These are phyloP conservation scores for Fusarium zealandicum DNA, from an alignment of 2,329 filamentous ascomycete species.

Conservation along the genomic window DNA sequence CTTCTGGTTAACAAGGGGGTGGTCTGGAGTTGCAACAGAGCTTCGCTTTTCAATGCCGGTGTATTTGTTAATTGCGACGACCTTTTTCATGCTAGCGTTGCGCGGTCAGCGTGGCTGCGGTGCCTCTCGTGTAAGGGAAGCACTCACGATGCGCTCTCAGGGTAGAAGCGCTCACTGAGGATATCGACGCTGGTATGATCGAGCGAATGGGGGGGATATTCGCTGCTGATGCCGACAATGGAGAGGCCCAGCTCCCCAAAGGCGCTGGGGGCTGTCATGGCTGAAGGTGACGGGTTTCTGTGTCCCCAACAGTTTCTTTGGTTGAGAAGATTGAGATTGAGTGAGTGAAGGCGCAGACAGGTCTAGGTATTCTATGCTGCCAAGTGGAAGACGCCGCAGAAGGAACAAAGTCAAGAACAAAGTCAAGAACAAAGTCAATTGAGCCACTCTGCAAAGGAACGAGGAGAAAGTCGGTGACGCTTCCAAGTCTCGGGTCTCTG, in stretches of 20 bases:
- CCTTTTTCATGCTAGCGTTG: constrained; percentile 63
- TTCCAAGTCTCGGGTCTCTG: constrained; percentile 10
- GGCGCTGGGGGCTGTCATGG: constrained; percentile 52
- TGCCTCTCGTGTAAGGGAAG: neutral
- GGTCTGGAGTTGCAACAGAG: constrained; percentile 66
- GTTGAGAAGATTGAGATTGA: constrained; percentile 12
- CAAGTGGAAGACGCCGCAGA: neutral
- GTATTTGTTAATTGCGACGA: constrained; percentile 68
- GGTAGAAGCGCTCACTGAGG: constrained; percentile 64
- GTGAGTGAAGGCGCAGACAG: neutral
- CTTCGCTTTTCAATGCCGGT: constrained; percentile 71
- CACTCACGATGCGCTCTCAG: constrained; percentile 65
- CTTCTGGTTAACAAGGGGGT: constrained; percentile 66
- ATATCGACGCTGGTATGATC: constrained; percentile 58
- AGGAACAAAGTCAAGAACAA: constrained; percentile 9
- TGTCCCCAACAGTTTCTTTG: constrained; percentile 29
- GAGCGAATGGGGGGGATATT: constrained; percentile 67
- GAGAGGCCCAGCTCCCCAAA: constrained; percentile 65
- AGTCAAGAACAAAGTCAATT: constrained; percentile 16
- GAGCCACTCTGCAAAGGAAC: neutral
- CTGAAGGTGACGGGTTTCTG: constrained; percentile 16
- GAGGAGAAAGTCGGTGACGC: constrained; percentile 20
- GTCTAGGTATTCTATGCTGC: neutral
- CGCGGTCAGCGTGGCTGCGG: neutral
- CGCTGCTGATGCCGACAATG: constrained; percentile 64